Percentiles rank a stretch among this genome's conserved stretches.
Evolutionary conservation across 129 eudicot genomes (phyloP).

Genomic region (Artemisia argyi): DNA sequence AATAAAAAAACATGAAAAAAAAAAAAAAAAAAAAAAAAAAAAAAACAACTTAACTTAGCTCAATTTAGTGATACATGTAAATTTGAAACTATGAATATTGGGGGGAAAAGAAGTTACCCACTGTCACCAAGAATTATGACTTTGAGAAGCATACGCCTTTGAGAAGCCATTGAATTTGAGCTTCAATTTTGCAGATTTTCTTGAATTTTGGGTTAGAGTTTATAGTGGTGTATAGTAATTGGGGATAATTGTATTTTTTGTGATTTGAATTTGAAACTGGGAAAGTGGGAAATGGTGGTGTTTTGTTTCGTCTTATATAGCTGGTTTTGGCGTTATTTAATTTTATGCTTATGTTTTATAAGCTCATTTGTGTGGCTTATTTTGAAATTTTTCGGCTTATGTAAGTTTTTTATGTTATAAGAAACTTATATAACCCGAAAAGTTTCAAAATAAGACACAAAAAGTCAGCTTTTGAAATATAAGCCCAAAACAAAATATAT

Average conservation of each 20-base stretch:
- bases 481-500: too few relatives aligned
- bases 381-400: too few relatives aligned
- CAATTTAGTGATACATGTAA: conserved; percentile 9
- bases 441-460: too few relatives aligned
- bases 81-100: not conserved
- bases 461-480: too few relatives aligned
- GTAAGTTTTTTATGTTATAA: too few relatives aligned
- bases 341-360: too few relatives aligned
- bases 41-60: conserved; percentile 19
- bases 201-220: conserved; percentile 24
- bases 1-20: conserved; percentile 26
- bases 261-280: not conserved
- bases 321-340: too few relatives aligned
- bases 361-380: too few relatives aligned
- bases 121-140: conserved; percentile 76
- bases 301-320: too few relatives aligned
- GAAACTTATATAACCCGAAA: too few relatives aligned
- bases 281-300: not conserved
- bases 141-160: conserved; percentile 70
- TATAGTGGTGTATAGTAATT: conserved; percentile 14
- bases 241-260: not conserved
- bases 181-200: conserved; percentile 12
- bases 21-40: too few relatives aligned
- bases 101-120: conserved; percentile 39
- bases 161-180: conserved; percentile 53